phyloP scores from a whole-genome alignment of 129 eudicot species.

The Glebionis coronaria region DNA sequence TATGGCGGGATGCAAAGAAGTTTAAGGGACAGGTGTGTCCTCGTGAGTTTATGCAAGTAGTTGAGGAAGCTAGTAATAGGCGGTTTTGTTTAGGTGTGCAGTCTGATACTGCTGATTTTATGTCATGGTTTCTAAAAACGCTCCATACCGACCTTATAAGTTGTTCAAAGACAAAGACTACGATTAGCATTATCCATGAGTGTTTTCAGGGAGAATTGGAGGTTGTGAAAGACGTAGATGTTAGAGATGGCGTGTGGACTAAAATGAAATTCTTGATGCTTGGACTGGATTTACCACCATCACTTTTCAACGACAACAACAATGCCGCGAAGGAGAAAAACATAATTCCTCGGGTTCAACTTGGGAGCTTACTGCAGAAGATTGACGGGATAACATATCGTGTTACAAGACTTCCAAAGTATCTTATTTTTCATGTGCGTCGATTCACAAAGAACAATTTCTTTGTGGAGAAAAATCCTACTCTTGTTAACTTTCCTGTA shows the following conservation, averaged over 20 bases:
- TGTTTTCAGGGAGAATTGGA: conserved; percentile 98
- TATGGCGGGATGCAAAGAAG: conserved; percentile 84
- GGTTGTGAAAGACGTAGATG: conserved; percentile 75
- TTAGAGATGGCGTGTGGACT: conserved; percentile 27
- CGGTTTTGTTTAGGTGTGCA: conserved; percentile 79
- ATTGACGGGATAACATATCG: conserved; percentile 98
- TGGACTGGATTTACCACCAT: conserved; percentile 94
- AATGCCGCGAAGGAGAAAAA: no score
- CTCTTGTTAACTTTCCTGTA: conserved; percentile 96
- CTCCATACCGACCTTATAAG: conserved; percentile 72
- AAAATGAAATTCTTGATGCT: conserved; percentile 88
- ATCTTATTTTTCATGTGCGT: conserved; percentile 94
- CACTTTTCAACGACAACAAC: conserved; percentile 20
- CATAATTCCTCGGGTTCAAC: conserved; percentile 72
- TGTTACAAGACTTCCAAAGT: conserved; percentile 78
- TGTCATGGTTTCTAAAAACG: conserved; percentile 92
- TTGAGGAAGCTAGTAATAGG: conserved; percentile 84
- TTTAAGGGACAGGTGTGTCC: conserved; percentile 99
- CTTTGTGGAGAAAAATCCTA: conserved; percentile 97
- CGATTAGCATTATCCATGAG: conserved; percentile 66
- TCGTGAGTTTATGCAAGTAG: conserved; percentile 94
- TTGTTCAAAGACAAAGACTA: conserved; percentile 39
- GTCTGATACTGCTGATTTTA: conserved; percentile 90
- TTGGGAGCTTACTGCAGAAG: conserved; percentile 91
- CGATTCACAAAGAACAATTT: conserved; percentile 92